A percentile compares a stretch with the other conserved stretches of the same genome.
Evolutionary conservation across 345 rosid genomes (phyloP).

Genomic region (Aurinia saxatilis): DNA sequence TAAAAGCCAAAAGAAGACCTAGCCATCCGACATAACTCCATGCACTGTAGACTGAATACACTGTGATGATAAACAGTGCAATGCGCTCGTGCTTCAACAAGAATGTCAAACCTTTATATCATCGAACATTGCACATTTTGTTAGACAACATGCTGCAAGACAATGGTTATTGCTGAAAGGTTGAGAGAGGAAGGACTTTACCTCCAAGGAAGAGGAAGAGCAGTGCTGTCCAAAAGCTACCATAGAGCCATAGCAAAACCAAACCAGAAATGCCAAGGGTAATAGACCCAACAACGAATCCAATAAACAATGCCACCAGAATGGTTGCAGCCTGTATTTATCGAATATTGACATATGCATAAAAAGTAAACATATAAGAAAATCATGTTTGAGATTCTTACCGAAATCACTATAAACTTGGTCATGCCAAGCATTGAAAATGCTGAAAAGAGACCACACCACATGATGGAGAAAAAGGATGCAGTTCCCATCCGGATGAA

Average conservation of each 20-base stretch:
- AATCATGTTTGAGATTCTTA: constrained; percentile 32
- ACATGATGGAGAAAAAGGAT: constrained; percentile 71
- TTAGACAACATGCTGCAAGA: not conserved
- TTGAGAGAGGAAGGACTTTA: constrained; percentile 20
- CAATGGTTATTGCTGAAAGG: not conserved
- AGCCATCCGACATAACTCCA: constrained; percentile 81
- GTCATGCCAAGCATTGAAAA: constrained; percentile 69
- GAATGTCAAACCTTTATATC: constrained; percentile 63
- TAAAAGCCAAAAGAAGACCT: constrained; percentile 74
- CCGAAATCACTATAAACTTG: constrained; percentile 66
- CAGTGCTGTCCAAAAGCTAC: constrained; percentile 88
- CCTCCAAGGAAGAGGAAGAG: constrained; percentile 65
- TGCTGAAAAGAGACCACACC: constrained; percentile 84
- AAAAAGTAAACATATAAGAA: not conserved
- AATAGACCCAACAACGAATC: constrained; percentile 54
- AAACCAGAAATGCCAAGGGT: constrained; percentile 56
- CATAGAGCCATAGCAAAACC: constrained; percentile 74
- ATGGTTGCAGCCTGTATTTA: constrained; percentile 52
- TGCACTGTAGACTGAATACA: constrained; percentile 71
- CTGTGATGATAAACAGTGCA: constrained; percentile 52
- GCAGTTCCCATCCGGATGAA: constrained; percentile 82
- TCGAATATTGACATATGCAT: not conserved
- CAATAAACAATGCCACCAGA: constrained; percentile 52
- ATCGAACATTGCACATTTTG: constrained; percentile 4
- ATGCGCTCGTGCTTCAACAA: constrained; percentile 59